Percentiles rank a stretch among this genome's conserved stretches.
Conservation (phyloP, 2,329 filamentous ascomycete genomes). For the Anthostomella pinea region DNA sequence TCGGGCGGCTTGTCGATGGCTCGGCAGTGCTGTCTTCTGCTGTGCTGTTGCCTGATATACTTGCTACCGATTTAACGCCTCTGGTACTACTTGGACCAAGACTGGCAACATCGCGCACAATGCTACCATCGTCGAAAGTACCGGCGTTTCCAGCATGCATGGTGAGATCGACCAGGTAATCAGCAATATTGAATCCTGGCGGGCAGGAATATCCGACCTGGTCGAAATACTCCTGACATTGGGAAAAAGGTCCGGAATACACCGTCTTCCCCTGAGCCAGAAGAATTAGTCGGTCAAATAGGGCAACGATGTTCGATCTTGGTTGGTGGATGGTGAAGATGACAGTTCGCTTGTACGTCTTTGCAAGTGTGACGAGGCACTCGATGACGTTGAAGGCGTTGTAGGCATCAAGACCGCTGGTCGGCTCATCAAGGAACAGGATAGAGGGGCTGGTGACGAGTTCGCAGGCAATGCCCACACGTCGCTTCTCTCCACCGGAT, state of each 20-base stretch:
- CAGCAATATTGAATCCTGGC: constrained; percentile 96
- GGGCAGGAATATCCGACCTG: constrained; percentile 89
- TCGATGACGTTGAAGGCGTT: constrained; percentile 99
- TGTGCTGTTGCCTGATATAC: constrained; percentile 72
- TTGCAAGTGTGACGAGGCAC: constrained; percentile 89
- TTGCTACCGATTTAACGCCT: constrained; percentile 87
- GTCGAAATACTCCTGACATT: constrained; percentile 91
- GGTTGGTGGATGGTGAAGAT: constrained; percentile 99
- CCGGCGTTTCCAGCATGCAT: constrained; percentile 80
- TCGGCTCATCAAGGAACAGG: constrained; percentile 94
- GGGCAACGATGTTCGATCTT: constrained; percentile 93
- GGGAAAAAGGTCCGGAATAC: constrained; percentile 85
- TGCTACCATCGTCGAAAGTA: constrained; percentile 56
- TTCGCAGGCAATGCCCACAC: constrained; percentile 96
- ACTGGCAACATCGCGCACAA: constrained; percentile 56
- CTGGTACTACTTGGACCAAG: constrained; percentile 82
- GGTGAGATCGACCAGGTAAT: constrained; percentile 94
- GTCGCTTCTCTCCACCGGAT: constrained; percentile 92
- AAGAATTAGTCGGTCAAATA: constrained; percentile 92
- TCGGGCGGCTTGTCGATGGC: constrained; percentile 62
- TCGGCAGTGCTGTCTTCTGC: constrained; percentile 64
- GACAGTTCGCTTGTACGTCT: constrained; percentile 94
- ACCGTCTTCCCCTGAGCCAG: constrained; percentile 86
- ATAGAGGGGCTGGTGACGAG: constrained; percentile 97
- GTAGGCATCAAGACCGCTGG: constrained; percentile 91